Evolutionary conservation across 2,329 filamentous ascomycete genomes (phyloP).

Genomic region (Zymoseptoria pseudotritici): DNA sequence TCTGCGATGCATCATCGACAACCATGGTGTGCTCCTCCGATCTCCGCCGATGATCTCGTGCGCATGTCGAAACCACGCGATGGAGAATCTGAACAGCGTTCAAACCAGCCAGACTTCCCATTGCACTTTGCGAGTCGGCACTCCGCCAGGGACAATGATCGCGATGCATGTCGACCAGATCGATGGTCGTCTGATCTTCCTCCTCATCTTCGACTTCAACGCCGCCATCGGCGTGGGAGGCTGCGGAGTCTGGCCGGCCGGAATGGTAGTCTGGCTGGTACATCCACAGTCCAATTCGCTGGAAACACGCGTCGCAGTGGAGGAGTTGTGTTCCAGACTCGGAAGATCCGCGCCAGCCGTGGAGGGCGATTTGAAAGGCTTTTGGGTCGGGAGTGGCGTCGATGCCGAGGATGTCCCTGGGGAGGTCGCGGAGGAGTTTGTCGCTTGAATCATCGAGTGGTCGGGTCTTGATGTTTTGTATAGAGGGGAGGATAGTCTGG

Average conservation of each 20-base stretch:
- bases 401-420: slow-evolving; percentile 17
- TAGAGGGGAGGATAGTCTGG: slow-evolving; percentile 18
- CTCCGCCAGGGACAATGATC: slow-evolving; percentile 35
- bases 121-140: slow-evolving; percentile 25
- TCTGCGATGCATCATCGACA: not conserved
- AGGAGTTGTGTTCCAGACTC: slow-evolving; percentile 63
- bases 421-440: slow-evolving; percentile 23
- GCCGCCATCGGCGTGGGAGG: slow-evolving; percentile 15
- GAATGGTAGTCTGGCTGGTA: slow-evolving; percentile 56
- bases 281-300: slow-evolving; percentile 87
- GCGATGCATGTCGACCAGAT: slow-evolving; percentile 30
- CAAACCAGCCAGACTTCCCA: slow-evolving; percentile 25
- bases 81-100: slow-evolving; percentile 29
- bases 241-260: slow-evolving; percentile 3
- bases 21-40: slow-evolving; percentile 16
- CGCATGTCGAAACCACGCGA: slow-evolving; percentile 25
- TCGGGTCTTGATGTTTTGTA: slow-evolving; percentile 20
- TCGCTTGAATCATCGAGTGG: slow-evolving; percentile 9
- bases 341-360: slow-evolving; percentile 47
- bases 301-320: slow-evolving; percentile 77
- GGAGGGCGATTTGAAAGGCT: slow-evolving; percentile 33
- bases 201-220: slow-evolving; percentile 36
- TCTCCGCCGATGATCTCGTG: slow-evolving; percentile 26
- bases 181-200: slow-evolving; percentile 14
- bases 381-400: slow-evolving; percentile 9